Percentiles rank a stretch among this genome's conserved stretches.
Conservation (phyloP, 306 rosid species). For the Dalbergia oliveri region DNA sequence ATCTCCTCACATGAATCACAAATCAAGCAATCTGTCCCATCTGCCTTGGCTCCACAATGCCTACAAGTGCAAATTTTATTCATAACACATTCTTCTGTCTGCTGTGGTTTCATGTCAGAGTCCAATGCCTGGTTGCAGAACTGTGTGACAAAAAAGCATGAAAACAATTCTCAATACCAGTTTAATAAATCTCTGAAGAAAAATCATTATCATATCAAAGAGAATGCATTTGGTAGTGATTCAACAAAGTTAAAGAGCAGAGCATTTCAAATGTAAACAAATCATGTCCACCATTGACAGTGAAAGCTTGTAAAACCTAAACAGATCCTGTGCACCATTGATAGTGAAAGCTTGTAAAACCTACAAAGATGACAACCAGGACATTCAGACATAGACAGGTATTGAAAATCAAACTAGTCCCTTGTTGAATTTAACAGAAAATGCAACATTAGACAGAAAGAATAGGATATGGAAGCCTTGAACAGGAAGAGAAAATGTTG, state of each 20-base stretch:
- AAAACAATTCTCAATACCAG: conserved; percentile 45
- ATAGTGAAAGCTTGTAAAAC: conserved; percentile 18
- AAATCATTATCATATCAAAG: conserved; percentile 39
- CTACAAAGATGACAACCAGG: conserved; percentile 27
- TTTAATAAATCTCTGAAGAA: conserved; percentile 22
- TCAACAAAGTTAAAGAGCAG: conserved; percentile 34
- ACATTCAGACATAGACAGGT: conserved; percentile 19
- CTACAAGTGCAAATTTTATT: conserved; percentile 68
- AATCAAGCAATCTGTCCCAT: conserved; percentile 80
- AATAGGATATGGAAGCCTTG: too few species aligned
- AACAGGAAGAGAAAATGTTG: too few species aligned
- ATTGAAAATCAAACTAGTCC: neutral
- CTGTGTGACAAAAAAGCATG: conserved; percentile 55
- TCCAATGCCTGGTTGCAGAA: conserved; percentile 58
- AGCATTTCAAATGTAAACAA: conserved; percentile 37
- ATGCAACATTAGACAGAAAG: too few species aligned
- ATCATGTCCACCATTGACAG: conserved; percentile 12
- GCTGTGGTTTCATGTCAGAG: conserved; percentile 70
- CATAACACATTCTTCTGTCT: conserved; percentile 52
- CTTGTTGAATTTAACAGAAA: too few species aligned
- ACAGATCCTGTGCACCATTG: conserved; percentile 22
- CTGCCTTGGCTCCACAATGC: conserved; percentile 74
- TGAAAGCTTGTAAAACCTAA: conserved; percentile 5
- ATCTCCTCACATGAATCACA: conserved; percentile 98
- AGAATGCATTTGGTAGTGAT: conserved; percentile 39